Base-by-base conservation (phyloP, 2,329 filamentous ascomycete genomes). In the Fusarium tjaetaba region DNA sequence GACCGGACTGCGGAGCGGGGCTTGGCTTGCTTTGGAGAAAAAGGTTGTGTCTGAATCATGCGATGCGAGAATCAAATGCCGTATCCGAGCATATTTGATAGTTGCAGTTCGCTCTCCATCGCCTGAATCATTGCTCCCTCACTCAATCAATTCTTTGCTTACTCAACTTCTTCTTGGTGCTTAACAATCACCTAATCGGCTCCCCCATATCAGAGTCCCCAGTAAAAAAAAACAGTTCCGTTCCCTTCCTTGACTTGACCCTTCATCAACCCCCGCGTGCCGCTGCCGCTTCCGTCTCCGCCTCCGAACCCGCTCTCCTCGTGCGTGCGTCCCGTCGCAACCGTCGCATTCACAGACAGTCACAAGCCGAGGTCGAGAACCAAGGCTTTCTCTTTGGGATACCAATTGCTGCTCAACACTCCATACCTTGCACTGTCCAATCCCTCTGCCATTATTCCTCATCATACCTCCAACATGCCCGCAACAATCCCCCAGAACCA, bases 401-500 rank as follows among this genome's bases (percentile, higher is more conserved):
- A 28, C 36, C 42, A 46, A 61, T 71, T 39, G n/a, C 11, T 51
- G 18, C 57, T 58, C n/a, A 30, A 62, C 34, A 26, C 46, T 52
- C 42, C 34, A 26, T 36, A 39, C 58, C 26, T 41, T 38, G 49
- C 63, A 28, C 61, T 62, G 36, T n/a, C 34, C 43, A 60, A 58
- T 57, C 49, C 11, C 57, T 64, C 58, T 28, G 43, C 52, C 45
- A 61, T 26, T 55, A 45, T 52, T 62, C 30, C 34, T 24, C 34
- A 60, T 42, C 30, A 32, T 34, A 65, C 51, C 42, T 51, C 51
- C 67, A 80, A 65, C 65, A 90, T 90, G 88, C 85, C 88, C 65
- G 79, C 85, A 39, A 84, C 83, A 74, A 87, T 90, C 77, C 84
- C 86, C 63, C 73, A 82, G 75, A 85, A 85, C 75, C 84, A 88